Evolutionary conservation across 495 filamentous ascomycete species (phyloP).

Genomic region (Friedmanniomyces endolithicus): DNA sequence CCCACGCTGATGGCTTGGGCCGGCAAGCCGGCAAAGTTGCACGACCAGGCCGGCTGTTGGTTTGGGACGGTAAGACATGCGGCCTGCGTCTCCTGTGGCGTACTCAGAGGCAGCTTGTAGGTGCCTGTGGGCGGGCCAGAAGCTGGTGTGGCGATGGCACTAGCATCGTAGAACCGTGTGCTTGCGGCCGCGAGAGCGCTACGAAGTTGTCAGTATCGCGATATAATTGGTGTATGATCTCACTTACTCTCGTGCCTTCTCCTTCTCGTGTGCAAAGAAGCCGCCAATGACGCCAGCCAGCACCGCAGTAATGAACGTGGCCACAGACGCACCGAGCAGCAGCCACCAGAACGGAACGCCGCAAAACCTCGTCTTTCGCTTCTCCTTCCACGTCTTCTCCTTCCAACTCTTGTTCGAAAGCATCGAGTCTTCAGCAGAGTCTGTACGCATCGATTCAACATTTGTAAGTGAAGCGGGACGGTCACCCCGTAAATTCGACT

Average conservation of each 20-base stretch:
- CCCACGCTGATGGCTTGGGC: conserved; percentile 19
- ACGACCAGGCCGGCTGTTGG: conserved; percentile 60
- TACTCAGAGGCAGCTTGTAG: conserved; percentile 47
- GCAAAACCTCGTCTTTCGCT: conserved; percentile 23
- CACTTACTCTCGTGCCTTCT: conserved; percentile 3
- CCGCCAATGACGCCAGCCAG: conserved; percentile 31
- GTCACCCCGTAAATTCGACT: not conserved
- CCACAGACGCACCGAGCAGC: conserved; percentile 43
- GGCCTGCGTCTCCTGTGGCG: conserved; percentile 43
- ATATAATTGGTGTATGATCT: not conserved
- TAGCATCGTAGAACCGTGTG: conserved; percentile 51
- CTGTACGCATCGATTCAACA: not conserved
- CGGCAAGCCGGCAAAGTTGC: conserved; percentile 30
- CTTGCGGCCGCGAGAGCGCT: conserved; percentile 20
- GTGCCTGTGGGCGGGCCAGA: conserved; percentile 50
- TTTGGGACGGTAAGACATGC: conserved; percentile 52
- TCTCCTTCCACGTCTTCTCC: conserved; percentile 25
- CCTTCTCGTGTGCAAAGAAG: conserved; percentile 12
- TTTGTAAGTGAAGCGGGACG: conserved; percentile 3
- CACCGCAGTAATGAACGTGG: conserved; percentile 36
- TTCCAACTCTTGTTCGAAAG: conserved; percentile 24
- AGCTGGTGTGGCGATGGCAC: conserved; percentile 47
- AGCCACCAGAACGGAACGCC: conserved; percentile 27
- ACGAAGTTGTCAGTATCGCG: not conserved
- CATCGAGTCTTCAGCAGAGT: not conserved